phyloP scores from a whole-genome alignment of 345 rosid genomes.

The Populus pruinosa region DNA sequence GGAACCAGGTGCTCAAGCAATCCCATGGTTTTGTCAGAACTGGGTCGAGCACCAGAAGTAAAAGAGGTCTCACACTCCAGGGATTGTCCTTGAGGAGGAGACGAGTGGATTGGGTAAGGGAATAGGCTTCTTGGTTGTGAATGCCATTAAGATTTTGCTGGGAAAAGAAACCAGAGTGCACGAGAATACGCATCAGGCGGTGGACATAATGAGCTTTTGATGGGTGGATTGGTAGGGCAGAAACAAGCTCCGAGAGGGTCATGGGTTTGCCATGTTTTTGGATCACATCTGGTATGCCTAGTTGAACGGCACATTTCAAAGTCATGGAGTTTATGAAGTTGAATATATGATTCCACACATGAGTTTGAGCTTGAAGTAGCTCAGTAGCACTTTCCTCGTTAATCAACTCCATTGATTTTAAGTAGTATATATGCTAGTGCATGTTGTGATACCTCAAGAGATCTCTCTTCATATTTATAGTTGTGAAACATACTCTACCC shows the following conservation, averaged over 20 bases:
- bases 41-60: slow-evolving; percentile 13
- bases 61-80: neutral
- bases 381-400: no score
- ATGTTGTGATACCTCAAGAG: no score
- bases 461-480: no score
- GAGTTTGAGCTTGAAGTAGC: neutral
- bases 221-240: slow-evolving; percentile 13
- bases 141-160: neutral
- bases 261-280: slow-evolving; percentile 40
- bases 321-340: slow-evolving; percentile 34
- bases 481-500: neutral
- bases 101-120: neutral
- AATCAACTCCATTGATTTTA: no score
- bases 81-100: slow-evolving; percentile 4
- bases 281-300: slow-evolving; percentile 43
- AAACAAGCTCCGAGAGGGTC: slow-evolving; percentile 20
- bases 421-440: no score
- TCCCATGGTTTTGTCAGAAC: slow-evolving; percentile 4
- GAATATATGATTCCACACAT: slow-evolving; percentile 21
- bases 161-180: slow-evolving; percentile 37
- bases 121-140: neutral
- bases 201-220: slow-evolving; percentile 13
- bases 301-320: slow-evolving; percentile 35
- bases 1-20: slow-evolving; percentile 30
- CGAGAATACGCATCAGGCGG: slow-evolving; percentile 37